Base-by-base conservation (phyloP, 371 early-diverging fungal species). In the Mortierella sp. region DNA sequence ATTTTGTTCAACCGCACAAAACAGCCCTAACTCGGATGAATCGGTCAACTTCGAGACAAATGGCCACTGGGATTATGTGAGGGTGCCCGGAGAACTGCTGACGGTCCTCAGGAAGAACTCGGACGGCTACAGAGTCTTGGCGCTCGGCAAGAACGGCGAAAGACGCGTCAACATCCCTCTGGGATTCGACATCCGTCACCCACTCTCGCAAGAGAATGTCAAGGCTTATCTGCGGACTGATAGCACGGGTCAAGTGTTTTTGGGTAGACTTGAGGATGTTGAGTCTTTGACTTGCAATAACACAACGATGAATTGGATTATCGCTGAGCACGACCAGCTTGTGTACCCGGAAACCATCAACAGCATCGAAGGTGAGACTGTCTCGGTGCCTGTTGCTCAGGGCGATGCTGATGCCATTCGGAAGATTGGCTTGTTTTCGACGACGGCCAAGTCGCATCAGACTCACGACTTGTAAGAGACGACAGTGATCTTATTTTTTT, bases 81-180 rank as follows among this genome's bases (percentile, higher is more conserved):
- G 26, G 4, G 58, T 81, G 45, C 80, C 80, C 19, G 86, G 86
- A 21, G 82, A 77, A 70, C 57, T 77, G 13, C 70, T 78, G 71
- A 78, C 87, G 1, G 74, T 89, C 48, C 75, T 90, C 5, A 80
- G 87, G 55, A 82, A 83, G 48, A 63, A 72, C 13, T 50, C 77
- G 1, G 80, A 77, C 21, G 89, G 89, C 6, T 92, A 91, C 72
- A 80, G 75, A 47, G 58, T 92, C n/a, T 73, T 85, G 50, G 80
- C 84, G 2, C 83, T 91, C 28, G 92, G 92, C 70, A 91, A 89
- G 76, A 93, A 93, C 77, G 93, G 90, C 42, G 91, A 92, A 65
- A 73, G 77, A 10, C 87, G 88, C 52, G 74, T 78, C 14, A 77
- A 88, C 19, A 73, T 82, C 16, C 84, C 88, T 26, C 79, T 90